These are phyloP conservation scores for Hypoxylon rickii DNA, from an alignment of 495 filamentous ascomycete species.

Conservation along the genomic window DNA sequence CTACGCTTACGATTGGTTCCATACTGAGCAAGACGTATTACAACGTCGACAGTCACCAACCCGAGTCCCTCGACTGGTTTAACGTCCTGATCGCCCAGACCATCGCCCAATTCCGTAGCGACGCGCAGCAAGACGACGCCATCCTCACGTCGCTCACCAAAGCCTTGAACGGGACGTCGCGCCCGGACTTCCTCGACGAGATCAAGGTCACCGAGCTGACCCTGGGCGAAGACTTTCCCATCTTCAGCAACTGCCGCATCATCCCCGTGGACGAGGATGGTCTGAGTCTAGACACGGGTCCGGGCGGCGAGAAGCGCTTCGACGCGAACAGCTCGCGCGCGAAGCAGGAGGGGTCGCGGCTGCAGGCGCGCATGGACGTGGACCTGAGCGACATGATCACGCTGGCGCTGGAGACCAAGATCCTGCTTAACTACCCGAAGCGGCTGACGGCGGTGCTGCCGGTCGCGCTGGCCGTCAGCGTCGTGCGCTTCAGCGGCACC, in stretches of 20 bases:
- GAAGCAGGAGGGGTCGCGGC: constrained; percentile 62
- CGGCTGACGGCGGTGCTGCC: constrained; percentile 88
- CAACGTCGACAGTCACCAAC: constrained; percentile 92
- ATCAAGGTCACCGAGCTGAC: constrained; percentile 92
- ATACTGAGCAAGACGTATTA: constrained; percentile 98
- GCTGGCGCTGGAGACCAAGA: constrained; percentile 88
- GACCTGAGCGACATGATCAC: constrained; percentile 95
- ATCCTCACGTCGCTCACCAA: constrained; percentile 93
- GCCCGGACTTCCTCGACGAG: constrained; percentile 89
- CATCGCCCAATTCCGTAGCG: constrained; percentile 90
- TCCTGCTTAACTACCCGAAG: constrained; percentile 92
- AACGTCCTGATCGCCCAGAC: constrained; percentile 97
- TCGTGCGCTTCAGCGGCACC: constrained; percentile 93
- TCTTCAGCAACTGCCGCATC: constrained; percentile 97
- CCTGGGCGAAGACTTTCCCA: constrained; percentile 95
- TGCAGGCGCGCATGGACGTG: constrained; percentile 97
- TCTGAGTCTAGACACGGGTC: constrained; percentile 42
- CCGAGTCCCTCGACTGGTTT: constrained; percentile 99
- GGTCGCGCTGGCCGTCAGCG: constrained; percentile 85
- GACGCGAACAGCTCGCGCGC: constrained; percentile 52
- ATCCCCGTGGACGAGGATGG: constrained; percentile 79
- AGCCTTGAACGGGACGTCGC: constrained; percentile 79
- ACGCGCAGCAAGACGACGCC: constrained; percentile 87
- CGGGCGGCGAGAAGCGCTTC: constrained; percentile 51
- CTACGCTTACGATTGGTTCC: constrained; percentile 74